A percentile compares a stretch with the other conserved stretches of the same genome.
Evolutionary conservation across 495 filamentous ascomycete species (phyloP).

Genomic region (Opeltia flavorubescens): DNA sequence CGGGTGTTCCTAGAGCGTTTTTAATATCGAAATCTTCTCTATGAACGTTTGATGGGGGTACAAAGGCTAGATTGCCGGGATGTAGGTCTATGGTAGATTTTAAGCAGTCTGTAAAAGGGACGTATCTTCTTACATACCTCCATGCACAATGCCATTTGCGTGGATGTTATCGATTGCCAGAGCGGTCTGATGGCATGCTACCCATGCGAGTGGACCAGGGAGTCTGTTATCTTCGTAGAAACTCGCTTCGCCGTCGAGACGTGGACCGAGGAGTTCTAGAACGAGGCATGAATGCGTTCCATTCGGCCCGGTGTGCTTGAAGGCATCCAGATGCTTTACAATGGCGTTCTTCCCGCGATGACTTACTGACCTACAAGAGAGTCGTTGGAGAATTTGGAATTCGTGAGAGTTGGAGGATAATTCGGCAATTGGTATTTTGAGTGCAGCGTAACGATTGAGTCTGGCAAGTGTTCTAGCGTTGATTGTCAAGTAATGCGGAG

Average conservation of each 20-base stretch:
- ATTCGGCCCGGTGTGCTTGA: constrained; percentile 32
- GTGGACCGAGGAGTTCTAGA: constrained; percentile 33
- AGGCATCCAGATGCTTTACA: constrained; percentile 25
- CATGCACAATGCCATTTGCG: constrained; percentile 28
- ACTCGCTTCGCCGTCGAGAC: constrained; percentile 10
- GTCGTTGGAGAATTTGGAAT: constrained; percentile 14
- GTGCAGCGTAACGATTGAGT: constrained; percentile 19
- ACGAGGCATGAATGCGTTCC: constrained; percentile 35
- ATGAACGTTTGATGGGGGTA: neutral
- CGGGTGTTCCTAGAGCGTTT: neutral
- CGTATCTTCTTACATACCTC: constrained; percentile 7
- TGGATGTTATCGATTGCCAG: constrained; percentile 29
- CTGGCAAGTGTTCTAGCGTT: no score
- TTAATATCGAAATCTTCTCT: constrained; percentile 3
- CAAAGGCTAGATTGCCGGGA: constrained; percentile 34
- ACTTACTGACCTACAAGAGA: constrained; percentile 3
- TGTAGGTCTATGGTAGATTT: constrained; percentile 22
- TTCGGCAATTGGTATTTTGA: constrained; percentile 25
- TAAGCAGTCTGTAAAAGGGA: neutral
- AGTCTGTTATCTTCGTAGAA: constrained; percentile 18
- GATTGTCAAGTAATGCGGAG: neutral
- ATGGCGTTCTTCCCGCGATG: constrained; percentile 22
- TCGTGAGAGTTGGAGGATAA: constrained; percentile 13
- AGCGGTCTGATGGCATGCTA: constrained; percentile 28
- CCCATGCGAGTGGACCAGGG: constrained; percentile 27